Conservation (phyloP, 331 rosid species). For the Stylosanthes scabra region DNA sequence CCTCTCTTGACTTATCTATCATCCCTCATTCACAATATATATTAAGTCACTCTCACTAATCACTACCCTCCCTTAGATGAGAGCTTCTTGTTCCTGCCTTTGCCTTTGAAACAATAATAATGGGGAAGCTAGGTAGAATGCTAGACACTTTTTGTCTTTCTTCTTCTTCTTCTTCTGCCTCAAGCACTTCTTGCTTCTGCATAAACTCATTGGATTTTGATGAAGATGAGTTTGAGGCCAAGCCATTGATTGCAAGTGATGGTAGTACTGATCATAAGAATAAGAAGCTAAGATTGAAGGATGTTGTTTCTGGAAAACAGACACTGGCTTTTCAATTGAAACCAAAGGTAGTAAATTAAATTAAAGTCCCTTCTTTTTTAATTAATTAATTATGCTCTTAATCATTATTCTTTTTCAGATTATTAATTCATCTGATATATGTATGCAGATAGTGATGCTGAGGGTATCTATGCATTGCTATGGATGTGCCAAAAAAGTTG, state of each 20-base stretch:
- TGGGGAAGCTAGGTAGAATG: constrained; percentile 73
- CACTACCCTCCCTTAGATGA: constrained; percentile 34
- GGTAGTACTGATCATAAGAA: constrained; percentile 43
- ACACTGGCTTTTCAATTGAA: constrained; percentile 86
- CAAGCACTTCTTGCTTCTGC: constrained; percentile 80
- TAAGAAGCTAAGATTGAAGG: constrained; percentile 64
- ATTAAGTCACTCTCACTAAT: constrained; percentile 26
- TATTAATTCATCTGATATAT: constrained; percentile 12
- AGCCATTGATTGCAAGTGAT: constrained; percentile 59
- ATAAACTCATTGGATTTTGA: constrained; percentile 48
- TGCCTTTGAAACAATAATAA: constrained; percentile 34
- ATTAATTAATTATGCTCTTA: not conserved
- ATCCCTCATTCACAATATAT: constrained; percentile 29
- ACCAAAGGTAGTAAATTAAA: constrained; percentile 64
- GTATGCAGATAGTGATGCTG: constrained; percentile 69
- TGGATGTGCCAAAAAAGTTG: constrained; percentile 91
- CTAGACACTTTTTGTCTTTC: constrained; percentile 64
- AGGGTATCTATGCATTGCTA: constrained; percentile 93
- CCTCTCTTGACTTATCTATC: constrained; percentile 21
- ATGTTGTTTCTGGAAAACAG: constrained; percentile 74
- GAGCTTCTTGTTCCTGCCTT: constrained; percentile 31
- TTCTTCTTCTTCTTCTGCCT: constrained; percentile 47
- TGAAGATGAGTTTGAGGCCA: constrained; percentile 67
- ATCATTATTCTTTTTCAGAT: no score
- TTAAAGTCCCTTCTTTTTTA: not conserved